Conservation (phyloP, 768 basidiomycete species). For the Leucocoprinus leucothites region DNA sequence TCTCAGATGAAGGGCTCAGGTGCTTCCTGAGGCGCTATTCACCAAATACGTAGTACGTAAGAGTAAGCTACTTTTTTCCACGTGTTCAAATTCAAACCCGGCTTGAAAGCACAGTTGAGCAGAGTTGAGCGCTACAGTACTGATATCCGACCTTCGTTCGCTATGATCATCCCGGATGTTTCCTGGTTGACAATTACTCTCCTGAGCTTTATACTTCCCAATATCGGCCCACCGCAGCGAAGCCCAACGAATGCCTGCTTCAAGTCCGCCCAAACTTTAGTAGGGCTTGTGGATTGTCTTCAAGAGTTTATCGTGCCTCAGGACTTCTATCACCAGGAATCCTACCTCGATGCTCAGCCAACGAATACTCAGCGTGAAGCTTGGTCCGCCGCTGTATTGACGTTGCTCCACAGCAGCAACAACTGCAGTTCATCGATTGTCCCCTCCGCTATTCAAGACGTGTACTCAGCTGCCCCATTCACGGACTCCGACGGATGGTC, state of each 20-base stretch:
- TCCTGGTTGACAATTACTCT: background rate
- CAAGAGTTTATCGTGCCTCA: constrained; percentile 27
- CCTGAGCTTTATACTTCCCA: background rate
- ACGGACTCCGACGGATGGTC: constrained; percentile 20
- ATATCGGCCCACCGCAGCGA: background rate
- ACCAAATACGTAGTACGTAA: too few relatives aligned
- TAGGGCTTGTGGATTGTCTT: constrained; percentile 21
- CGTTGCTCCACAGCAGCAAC: constrained; percentile 26
- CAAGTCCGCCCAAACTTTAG: background rate
- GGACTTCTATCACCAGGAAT: constrained; percentile 23
- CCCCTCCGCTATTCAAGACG: constrained; percentile 22
- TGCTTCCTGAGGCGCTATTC: too few relatives aligned
- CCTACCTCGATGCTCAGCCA: constrained; percentile 32
- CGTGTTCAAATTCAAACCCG: too few relatives aligned
- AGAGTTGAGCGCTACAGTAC: too few relatives aligned
- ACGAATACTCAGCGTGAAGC: constrained; percentile 20
- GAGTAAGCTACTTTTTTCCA: too few relatives aligned
- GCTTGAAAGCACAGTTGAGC: too few relatives aligned
- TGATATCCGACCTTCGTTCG: too few relatives aligned
- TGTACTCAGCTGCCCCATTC: constrained; percentile 26
- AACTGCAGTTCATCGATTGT: constrained; percentile 28
- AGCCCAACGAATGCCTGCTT: constrained; percentile 1
- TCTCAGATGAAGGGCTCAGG: too few relatives aligned
- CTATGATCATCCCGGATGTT: too few relatives aligned
- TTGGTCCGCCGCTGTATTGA: constrained; percentile 24